Base-by-base conservation (phyloP, 495 filamentous ascomycete species). In the Aspergillus saccharolyticus region DNA sequence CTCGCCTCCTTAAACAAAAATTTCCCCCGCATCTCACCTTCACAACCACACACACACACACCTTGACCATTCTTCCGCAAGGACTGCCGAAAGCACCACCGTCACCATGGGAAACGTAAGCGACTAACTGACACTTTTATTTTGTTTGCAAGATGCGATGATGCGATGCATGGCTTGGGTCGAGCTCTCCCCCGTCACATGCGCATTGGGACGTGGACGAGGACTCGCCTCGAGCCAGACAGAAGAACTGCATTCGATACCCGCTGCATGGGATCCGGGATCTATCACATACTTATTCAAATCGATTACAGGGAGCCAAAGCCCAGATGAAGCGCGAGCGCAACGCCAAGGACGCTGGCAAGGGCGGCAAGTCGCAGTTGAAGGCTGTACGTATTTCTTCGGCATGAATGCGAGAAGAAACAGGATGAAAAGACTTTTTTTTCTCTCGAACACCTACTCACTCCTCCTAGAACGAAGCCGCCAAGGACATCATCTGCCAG, bases 221-320 rank as follows among this genome's bases (percentile, higher is more conserved):
- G 25, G 25, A 28, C 45, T 20, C 17, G 3, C 16, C 53, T 44
- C 24, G n/a, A 46, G 44, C 30, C 15, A 28, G 9, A 9, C 47
- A n/a, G 5, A 28, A 28, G 25, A 28, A 28, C 3, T 28, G 25
- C 25, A 28, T 28, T 3, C 25, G 9, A 9, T 28, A 9, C 25
- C 25, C 4, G 25, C 25, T 28, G 25, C 3, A n/a, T n/a, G n/a
- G n/a, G n/a, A n/a, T n/a, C n/a, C n/a, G n/a, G n/a, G n/a, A n/a
- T n/a, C 14, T 30, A 20, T 16, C 30, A 30, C 16, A 20, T 46
- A 8, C 21, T 28, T 45, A 15, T 14, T 42, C 28, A 7, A 33
- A 22, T 16, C 18, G 25, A 45, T 22, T 28, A 28, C 72, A 74
- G 66, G 59, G 59, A 57, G 59, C 59, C 47, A 62, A 56, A 47